phyloP scores from a whole-genome alignment of 352 stramenopile genomes.

The Vaucheria bursata region DNA sequence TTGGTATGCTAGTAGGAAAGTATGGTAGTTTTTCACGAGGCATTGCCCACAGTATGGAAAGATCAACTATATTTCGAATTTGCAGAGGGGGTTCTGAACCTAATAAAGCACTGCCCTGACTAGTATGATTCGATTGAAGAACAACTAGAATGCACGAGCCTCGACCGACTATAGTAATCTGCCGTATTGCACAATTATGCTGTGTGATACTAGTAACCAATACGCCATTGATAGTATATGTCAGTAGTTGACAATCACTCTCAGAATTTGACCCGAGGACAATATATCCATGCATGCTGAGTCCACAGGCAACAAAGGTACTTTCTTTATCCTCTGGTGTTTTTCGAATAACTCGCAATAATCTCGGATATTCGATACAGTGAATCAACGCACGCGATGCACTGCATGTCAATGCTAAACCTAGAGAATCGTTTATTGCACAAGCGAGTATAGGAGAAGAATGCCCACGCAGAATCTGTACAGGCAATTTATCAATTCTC shows the following conservation, averaged over 20 bases:
- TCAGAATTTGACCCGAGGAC: neutral
- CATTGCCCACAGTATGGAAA: neutral
- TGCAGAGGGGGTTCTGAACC: neutral
- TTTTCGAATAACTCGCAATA: constrained; percentile 18
- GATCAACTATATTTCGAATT: neutral
- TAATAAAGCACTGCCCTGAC: too few species aligned
- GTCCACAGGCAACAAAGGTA: neutral
- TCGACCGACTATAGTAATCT: neutral
- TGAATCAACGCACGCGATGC: constrained; percentile 25
- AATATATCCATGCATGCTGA: neutral
- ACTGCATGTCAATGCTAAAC: constrained; percentile 24
- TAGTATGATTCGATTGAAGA: too few species aligned
- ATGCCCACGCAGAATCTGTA: constrained; percentile 39
- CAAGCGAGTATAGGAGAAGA: constrained; percentile 21
- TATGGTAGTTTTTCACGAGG: neutral
- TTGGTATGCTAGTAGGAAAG: neutral
- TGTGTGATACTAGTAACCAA: neutral
- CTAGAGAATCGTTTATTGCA: constrained; percentile 35
- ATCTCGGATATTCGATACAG: constrained; percentile 20
- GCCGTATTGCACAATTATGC: neutral
- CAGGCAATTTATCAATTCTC: neutral
- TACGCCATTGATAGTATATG: neutral
- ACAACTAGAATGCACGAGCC: neutral
- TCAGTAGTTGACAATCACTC: neutral
- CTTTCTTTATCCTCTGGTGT: neutral